A percentile compares a stretch with the other conserved stretches of the same genome.
These are phyloP conservation scores for Aspergillus pseudotamarii DNA, from an alignment of 2,329 filamentous ascomycete species.

Conservation along the genomic window DNA sequence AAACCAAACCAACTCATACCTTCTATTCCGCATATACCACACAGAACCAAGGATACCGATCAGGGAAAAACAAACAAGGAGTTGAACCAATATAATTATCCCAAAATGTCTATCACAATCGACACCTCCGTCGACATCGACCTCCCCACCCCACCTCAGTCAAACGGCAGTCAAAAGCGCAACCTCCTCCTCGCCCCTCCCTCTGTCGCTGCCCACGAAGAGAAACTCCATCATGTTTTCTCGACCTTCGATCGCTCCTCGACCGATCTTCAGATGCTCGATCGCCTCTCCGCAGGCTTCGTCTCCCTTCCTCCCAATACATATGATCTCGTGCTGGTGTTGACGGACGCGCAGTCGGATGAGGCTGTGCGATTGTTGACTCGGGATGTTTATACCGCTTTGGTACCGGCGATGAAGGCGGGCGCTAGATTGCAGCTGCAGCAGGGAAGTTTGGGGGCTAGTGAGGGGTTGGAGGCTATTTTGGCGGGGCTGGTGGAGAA, in stretches of 20 bases:
- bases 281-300: slow-evolving; percentile 81
- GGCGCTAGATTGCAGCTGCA: slow-evolving; percentile 26
- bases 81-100: background rate
- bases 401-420: slow-evolving; percentile 60
- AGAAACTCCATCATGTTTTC: slow-evolving; percentile 72
- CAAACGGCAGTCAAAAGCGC: slow-evolving; percentile 39
- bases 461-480: slow-evolving; percentile 66
- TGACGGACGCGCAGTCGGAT: slow-evolving; percentile 61
- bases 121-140: slow-evolving; percentile 37
- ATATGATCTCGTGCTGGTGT: slow-evolving; percentile 83
- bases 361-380: slow-evolving; percentile 68
- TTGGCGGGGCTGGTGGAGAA: slow-evolving; percentile 74
- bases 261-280: slow-evolving; percentile 96
- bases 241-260: slow-evolving; percentile 71
- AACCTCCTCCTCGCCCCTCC: slow-evolving; percentile 88
- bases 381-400: slow-evolving; percentile 66
- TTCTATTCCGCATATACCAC: background rate
- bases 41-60: background rate
- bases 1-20: background rate
- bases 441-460: slow-evolving; percentile 21
- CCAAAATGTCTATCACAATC: slow-evolving; percentile 11
- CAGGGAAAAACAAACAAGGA: background rate
- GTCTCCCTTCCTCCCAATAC: slow-evolving; percentile 73
- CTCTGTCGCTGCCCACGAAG: slow-evolving; percentile 82
- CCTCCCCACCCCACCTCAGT: slow-evolving; percentile 3